These are phyloP conservation scores for Penicillium corylophilum DNA, from an alignment of 2,329 filamentous ascomycete species.

Conservation along the genomic window DNA sequence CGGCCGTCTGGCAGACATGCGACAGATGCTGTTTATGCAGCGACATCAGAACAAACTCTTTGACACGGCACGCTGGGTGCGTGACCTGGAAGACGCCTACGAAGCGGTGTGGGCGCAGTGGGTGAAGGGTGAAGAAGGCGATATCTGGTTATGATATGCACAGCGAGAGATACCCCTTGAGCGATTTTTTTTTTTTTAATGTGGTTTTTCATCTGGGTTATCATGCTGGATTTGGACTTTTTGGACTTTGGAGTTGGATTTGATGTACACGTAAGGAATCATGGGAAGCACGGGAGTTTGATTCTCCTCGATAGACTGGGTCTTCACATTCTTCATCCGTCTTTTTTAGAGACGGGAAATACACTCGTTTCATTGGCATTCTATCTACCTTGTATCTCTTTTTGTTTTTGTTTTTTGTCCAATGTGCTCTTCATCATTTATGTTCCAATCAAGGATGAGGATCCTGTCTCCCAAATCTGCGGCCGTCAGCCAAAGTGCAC, in stretches of 20 bases:
- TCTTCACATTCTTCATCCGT: not conserved
- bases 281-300: not conserved
- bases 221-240: not conserved
- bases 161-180: slow-evolving; percentile 38
- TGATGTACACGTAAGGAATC: not conserved
- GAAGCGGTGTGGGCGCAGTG: slow-evolving; percentile 84
- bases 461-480: too few species aligned
- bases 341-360: not conserved
- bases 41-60: slow-evolving; percentile 88
- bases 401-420: too few species aligned
- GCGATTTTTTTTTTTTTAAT: slow-evolving; percentile 26
- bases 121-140: slow-evolving; percentile 82
- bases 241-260: not conserved
- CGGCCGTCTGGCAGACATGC: slow-evolving; percentile 75
- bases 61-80: slow-evolving; percentile 87
- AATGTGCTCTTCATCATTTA: too few species aligned
- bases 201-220: slow-evolving; percentile 1
- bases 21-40: slow-evolving; percentile 76
- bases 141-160: slow-evolving; percentile 72
- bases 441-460: too few species aligned
- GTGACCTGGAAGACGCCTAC: slow-evolving; percentile 84
- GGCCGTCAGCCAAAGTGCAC: too few species aligned
- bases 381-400: not conserved
- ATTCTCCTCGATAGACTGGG: not conserved
- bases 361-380: not conserved